Conservation (phyloP, 306 rosid species). For the Prunus fruticosa region DNA sequence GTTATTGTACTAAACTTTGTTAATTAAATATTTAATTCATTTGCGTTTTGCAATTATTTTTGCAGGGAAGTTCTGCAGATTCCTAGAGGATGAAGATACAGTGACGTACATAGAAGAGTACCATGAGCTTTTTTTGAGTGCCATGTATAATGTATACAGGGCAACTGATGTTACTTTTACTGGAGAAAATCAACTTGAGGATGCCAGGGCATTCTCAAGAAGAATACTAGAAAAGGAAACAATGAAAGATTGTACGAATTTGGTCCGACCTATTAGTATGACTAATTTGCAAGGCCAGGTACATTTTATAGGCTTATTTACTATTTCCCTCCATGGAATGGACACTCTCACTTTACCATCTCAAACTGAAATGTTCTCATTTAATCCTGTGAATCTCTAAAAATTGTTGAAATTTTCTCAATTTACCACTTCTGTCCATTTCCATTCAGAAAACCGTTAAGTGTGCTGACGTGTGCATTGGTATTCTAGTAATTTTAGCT, state of each 20-base stretch:
- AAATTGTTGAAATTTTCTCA: too few relatives aligned
- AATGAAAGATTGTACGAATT: not conserved
- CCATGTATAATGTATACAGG: slow-evolving; percentile 10
- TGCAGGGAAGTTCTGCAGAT: slow-evolving; percentile 18
- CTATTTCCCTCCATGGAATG: too few relatives aligned
- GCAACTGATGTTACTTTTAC: slow-evolving; percentile 13
- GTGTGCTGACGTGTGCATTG: too few relatives aligned
- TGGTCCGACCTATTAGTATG: not conserved
- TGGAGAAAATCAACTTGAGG: slow-evolving; percentile 8
- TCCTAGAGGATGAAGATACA: slow-evolving; percentile 5
- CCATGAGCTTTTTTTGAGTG: not conserved
- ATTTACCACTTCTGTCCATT: too few relatives aligned
- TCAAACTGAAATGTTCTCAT: too few relatives aligned
- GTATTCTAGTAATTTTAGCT: too few relatives aligned
- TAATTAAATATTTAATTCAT: not conserved
- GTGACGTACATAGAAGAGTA: not conserved
- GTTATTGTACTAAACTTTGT: not conserved
- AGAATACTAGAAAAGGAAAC: slow-evolving; percentile 12
- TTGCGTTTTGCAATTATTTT: not conserved
- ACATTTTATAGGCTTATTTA: too few relatives aligned
- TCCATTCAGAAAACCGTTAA: too few relatives aligned
- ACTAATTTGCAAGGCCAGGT: not conserved
- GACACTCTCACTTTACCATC: too few relatives aligned
- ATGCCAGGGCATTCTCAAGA: not conserved
- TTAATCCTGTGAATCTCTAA: too few relatives aligned